Evolutionary conservation across 2,329 filamentous ascomycete genomes (phyloP).

Genomic region (Tolypocladium sp.): DNA sequence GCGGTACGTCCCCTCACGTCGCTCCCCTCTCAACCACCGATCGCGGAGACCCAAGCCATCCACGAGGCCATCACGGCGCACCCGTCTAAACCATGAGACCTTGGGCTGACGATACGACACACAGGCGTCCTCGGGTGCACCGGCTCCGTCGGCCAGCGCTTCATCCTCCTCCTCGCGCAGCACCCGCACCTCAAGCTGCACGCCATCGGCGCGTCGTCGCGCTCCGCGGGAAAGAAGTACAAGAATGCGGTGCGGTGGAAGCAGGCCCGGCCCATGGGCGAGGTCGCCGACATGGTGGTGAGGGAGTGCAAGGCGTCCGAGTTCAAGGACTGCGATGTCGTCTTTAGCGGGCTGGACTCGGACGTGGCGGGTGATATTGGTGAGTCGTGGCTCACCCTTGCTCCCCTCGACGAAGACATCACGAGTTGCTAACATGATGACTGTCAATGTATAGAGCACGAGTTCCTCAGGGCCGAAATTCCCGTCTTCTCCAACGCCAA

Average conservation of each 20-base stretch:
- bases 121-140: slow-evolving; percentile 78
- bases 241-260: slow-evolving; percentile 94
- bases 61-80: background rate
- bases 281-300: slow-evolving; percentile 72
- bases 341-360: slow-evolving; percentile 88
- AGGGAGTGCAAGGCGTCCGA: slow-evolving; percentile 74
- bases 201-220: slow-evolving; percentile 79
- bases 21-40: slow-evolving; percentile 4
- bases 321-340: slow-evolving; percentile 83
- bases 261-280: slow-evolving; percentile 74
- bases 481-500: slow-evolving; percentile 97
- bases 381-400: slow-evolving; percentile 30
- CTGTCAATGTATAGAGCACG: slow-evolving; percentile 56
- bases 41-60: background rate
- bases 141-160: slow-evolving; percentile 89
- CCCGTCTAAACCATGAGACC: background rate
- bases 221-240: slow-evolving; percentile 89
- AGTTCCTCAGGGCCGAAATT: slow-evolving; percentile 80
- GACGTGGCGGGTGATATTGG: slow-evolving; percentile 89
- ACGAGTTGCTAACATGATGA: background rate
- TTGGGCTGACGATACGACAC: background rate
- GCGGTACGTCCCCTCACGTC: slow-evolving; percentile 32
- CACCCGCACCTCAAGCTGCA: slow-evolving; percentile 83
- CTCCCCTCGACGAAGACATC: background rate
- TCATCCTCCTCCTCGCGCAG: slow-evolving; percentile 81